Base-by-base conservation (phyloP, 2,329 filamentous ascomycete species). In the Pestalotiopsis fici region DNA sequence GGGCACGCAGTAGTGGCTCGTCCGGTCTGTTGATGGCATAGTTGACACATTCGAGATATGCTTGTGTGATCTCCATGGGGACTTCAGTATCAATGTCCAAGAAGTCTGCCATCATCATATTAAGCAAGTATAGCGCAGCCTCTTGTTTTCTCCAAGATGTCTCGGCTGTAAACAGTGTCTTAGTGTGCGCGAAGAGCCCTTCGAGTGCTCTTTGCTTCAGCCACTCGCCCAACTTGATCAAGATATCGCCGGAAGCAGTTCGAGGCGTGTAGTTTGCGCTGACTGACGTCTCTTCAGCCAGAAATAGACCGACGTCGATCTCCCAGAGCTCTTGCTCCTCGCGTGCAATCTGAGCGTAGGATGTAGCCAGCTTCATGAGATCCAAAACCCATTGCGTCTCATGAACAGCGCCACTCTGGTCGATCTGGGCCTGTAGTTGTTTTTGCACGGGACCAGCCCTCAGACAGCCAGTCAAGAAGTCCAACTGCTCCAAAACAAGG, bases 271-370 rank as follows among this genome's bases (percentile, higher is more conserved):
- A 99, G 79, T 98, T 98, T 37, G 95, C 93, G 13, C 94, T 97
- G 21, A 98, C 92, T 2, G 94, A 95, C 2, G 94, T 95, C 81
- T 98, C 95, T 79, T 99, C 96, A 0, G 94, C 95, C 59, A 99
- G 86, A 80, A 97, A 99, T 2, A 99, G 87, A 67, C 97, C 98
- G 72, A 97, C 92, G 78, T 99, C 96, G 70, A 98, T 94, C 73
- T 98, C 94, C 96, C 96, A 99, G 11, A 99, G 82, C 7, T 93
- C 94, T 80, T 98, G 94, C 76, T 98, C 96, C 78, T 99, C 96
- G 31, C 89, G 90, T 2, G 93, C 95, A 73, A 99, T 97, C 71
- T 95, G 93, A 13, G 94, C 91, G 79, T 97, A 98, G 1, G 90
- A 89, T 23, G 94, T 90, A 11, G 94, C 88, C 71, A 98, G 87